Evolutionary conservation across 495 filamentous ascomycete genomes (phyloP).

Genomic region (Pseudomonodictys pantanalensis): DNA sequence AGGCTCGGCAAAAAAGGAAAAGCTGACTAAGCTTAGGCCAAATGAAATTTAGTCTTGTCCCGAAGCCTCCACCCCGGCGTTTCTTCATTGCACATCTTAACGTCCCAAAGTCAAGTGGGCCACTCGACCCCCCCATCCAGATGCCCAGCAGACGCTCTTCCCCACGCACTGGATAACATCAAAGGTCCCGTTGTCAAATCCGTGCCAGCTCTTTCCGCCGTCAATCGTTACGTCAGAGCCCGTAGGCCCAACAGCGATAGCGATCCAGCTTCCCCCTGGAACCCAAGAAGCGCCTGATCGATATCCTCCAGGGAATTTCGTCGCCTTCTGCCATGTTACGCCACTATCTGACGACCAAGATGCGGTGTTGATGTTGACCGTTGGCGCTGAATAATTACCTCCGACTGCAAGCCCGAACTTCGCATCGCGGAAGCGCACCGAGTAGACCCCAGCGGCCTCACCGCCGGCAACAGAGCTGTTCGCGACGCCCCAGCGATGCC

Average conservation of each 20-base stretch:
- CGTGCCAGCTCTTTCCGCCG: slow-evolving; percentile 15
- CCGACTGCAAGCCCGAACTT: slow-evolving; percentile 15
- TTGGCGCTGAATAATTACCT: slow-evolving; percentile 14
- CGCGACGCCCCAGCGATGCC: slow-evolving; percentile 4
- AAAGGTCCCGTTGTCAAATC: slow-evolving; percentile 21
- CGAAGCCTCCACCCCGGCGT: no score
- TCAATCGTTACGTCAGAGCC: slow-evolving; percentile 19
- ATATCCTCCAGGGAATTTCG: slow-evolving; percentile 16
- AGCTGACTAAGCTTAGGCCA: no score
- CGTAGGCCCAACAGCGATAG: slow-evolving; percentile 11
- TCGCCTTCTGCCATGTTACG: background rate
- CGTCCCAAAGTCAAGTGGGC: background rate
- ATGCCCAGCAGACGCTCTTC: slow-evolving; percentile 12
- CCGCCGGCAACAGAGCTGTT: slow-evolving; percentile 14
- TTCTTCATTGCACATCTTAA: no score
- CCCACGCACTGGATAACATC: slow-evolving; percentile 17
- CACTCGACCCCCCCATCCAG: slow-evolving; percentile 10
- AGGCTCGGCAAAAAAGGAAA: no score
- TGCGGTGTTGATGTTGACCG: slow-evolving; percentile 1
- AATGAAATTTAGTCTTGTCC: no score
- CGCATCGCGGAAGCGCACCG: slow-evolving; percentile 18
- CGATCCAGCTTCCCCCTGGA: background rate
- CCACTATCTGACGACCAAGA: slow-evolving; percentile 13
- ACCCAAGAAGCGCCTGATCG: slow-evolving; percentile 10
- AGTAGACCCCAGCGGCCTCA: slow-evolving; percentile 15